Base-by-base conservation (phyloP, 352 stramenopile species). In the Globisporangium ultimum region DNA sequence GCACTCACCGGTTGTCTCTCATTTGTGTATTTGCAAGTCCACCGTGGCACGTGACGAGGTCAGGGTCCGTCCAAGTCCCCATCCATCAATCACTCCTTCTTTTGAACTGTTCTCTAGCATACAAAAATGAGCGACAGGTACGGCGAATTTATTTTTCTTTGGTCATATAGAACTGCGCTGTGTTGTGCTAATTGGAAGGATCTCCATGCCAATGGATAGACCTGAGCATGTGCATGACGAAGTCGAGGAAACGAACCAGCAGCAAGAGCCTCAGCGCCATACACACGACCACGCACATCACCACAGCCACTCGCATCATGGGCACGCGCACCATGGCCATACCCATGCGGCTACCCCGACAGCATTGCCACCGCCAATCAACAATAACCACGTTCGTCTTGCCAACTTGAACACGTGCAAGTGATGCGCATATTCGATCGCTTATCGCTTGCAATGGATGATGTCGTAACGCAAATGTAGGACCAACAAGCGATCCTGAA, bases 401-500 rank as follows among this genome's bases (percentile, higher is more conserved):
- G 21, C 34, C 15, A n/a, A 8, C 17, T 49, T 48, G 51, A 14
- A 45, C 12, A 47, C 47, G 61, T 48, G 22, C 45, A 43, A 32
- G 24, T 32, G 2, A 32, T 5, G 28, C 18, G 9, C 14, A 58
- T 45, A 21, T 48, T 15, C 20, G 15, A 13, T 38, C 3, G 18
- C 36, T 42, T 42, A 10, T 32, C 24, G 5, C 24, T 32, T 32
- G 24, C 24, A 32, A 32, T 32, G 24, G 24, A 32, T 32, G 24
- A 43, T 43, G 38, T 43, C 38, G 14, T 43, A 43, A 43, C 38
- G 38, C 38, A 17, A 17, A 13, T 11, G 1, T 21, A 89, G 77
- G 72, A 82, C n/a, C 74, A 61, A 20, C 80, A 88, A 59, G 67
- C 75, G 3, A 51, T 69, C 14, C 36, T 94, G 43, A 92, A 94